A percentile compares a stretch with the other conserved stretches of the same genome.
Evolutionary conservation across 2,329 filamentous ascomycete species (phyloP).

Genomic region (Sporothrix humicola): DNA sequence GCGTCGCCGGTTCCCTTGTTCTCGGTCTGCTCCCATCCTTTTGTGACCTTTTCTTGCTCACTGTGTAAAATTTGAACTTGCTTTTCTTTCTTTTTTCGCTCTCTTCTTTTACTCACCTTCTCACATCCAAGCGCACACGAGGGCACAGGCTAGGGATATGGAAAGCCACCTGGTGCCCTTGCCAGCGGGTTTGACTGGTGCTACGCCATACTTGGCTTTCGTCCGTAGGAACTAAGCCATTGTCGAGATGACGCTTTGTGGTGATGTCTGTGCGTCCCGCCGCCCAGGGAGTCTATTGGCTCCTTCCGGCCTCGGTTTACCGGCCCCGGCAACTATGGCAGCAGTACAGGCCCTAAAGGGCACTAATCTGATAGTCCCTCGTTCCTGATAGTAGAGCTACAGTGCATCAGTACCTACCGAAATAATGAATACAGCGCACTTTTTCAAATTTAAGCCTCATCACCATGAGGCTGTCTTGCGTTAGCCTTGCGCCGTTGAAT

Average conservation of each 20-base stretch:
- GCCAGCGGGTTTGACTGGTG: neutral
- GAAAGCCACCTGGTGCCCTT: neutral
- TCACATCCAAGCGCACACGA: neutral
- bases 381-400: too few relatives aligned
- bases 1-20: neutral
- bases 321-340: neutral
- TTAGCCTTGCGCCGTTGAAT: constrained; percentile 32
- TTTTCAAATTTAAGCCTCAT: neutral
- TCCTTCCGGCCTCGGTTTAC: constrained; percentile 14
- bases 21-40: neutral
- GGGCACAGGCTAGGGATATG: neutral
- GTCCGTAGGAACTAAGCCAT: constrained; percentile 14
- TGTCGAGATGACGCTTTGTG: neutral
- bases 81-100: neutral
- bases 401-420: too few relatives aligned
- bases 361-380: neutral
- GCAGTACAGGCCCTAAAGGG: neutral
- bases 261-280: constrained; percentile 17
- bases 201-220: constrained; percentile 8
- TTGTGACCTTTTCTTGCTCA: neutral
- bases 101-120: neutral
- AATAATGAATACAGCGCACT: neutral
- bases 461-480: constrained; percentile 4
- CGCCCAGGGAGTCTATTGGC: neutral
- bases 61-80: neutral